A percentile compares a stretch with the other conserved stretches of the same genome.
Evolutionary conservation across 495 filamentous ascomycete species (phyloP).

Genomic region (Cercophora samala): DNA sequence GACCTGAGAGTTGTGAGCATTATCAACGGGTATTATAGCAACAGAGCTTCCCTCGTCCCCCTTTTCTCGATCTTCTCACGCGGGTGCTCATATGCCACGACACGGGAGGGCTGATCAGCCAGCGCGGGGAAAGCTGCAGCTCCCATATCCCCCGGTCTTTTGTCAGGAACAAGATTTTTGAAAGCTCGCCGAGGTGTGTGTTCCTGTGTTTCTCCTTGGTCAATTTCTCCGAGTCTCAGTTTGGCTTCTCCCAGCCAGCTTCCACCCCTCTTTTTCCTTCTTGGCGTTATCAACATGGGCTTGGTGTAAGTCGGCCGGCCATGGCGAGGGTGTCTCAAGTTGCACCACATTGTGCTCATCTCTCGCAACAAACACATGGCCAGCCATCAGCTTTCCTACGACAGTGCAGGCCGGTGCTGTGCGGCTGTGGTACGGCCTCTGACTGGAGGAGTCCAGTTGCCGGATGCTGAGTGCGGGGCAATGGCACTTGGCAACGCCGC

Average conservation of each 20-base stretch:
- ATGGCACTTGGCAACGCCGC: not conserved
- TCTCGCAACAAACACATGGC: not conserved
- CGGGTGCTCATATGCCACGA: not conserved
- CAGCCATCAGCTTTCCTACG: not conserved
- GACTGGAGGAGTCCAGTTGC: not conserved
- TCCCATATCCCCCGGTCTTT: not conserved
- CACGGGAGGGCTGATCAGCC: not conserved
- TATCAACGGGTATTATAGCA: not conserved
- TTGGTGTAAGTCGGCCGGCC: not conserved
- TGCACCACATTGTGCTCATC: not conserved
- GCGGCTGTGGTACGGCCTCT: not conserved
- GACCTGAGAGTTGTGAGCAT: not conserved
- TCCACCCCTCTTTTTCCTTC: not conserved
- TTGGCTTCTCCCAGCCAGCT: not conserved
- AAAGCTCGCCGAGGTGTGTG: not conserved
- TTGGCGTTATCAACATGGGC: not conserved
- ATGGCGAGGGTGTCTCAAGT: constrained; percentile 1
- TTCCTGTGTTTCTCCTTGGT: constrained; percentile 1
- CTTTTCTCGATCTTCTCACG: not conserved
- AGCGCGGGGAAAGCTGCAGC: not conserved
- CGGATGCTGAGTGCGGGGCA: not conserved
- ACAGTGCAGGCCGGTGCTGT: not conserved
- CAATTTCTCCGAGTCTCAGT: constrained; percentile 4
- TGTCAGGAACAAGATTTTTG: not conserved
- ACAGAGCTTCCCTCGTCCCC: not conserved